Evolutionary conservation across 1,284 basidiomycete genomes (phyloP), one percentile per base, ranked within the genome.

Genomic region (Tremellales sp.): DNA sequence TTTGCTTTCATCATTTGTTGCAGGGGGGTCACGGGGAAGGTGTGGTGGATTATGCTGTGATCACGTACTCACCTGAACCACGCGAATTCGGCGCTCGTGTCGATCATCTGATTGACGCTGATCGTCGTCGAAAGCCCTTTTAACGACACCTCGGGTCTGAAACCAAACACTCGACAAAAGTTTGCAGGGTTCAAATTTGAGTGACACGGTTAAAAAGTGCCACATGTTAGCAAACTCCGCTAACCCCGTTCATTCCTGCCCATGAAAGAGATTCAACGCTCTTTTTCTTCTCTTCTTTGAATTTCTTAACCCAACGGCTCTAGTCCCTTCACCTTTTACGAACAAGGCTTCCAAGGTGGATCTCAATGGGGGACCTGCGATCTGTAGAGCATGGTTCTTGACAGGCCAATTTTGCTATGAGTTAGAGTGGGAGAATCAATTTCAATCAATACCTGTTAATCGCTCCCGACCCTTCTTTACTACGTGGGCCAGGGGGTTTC

Each of bases 1-100:
- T 51, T 41, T 55, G 46, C 24, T 21, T 53, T 61, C 59, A 46
- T 59, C 59, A 61, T 61, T 26, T 26, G 27, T 26, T 22, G 43
- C 17, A 37, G 41, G 43, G n/a, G 40, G 29, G 46, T 17, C 26
- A 48, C 6, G 43, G 42, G 23, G 43, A 22, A 27, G 43, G 41
- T 22, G 15, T 24, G 36, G 43, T 33, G 8, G 29, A 8, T 8
- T 10, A 43, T n/a, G 24, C n/a, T n/a, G n/a, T n/a, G n/a, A n/a
- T n/a, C n/a, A n/a, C n/a, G n/a, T n/a, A n/a, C n/a, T n/a, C n/a
- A n/a, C n/a, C n/a, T n/a, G n/a, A n/a, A n/a, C n/a, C n/a, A n/a
- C n/a, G n/a, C n/a, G n/a, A n/a, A n/a, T n/a, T n/a, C n/a, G n/a
- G n/a, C n/a, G n/a, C n/a, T n/a, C n/a, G n/a, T n/a, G n/a, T n/a